phyloP scores from a whole-genome alignment of 306 rosid species.

The Prunus campanulata region DNA sequence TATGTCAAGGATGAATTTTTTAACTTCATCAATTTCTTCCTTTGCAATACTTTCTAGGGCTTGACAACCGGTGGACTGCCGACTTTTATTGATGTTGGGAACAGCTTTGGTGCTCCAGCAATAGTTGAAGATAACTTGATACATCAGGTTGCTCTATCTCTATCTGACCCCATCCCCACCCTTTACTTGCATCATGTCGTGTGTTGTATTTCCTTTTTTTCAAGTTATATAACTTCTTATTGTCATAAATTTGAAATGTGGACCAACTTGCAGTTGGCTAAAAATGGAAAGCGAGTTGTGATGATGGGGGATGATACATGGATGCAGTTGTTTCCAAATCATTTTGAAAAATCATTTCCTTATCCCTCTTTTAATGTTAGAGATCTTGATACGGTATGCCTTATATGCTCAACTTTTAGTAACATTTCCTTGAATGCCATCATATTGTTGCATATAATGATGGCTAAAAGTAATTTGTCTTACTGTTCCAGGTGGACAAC shows the following conservation, averaged over 20 bases:
- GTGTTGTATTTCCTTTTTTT: not conserved
- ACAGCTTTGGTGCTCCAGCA: conserved; percentile 92
- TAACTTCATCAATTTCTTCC: not conserved
- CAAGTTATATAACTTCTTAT: not conserved
- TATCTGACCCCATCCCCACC: conserved; percentile 7
- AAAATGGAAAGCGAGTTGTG: conserved; percentile 84
- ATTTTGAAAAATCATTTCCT: conserved; percentile 74
- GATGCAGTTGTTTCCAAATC: conserved; percentile 88
- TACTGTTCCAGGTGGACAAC: conserved; percentile 72
- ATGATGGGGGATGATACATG: conserved; percentile 99
- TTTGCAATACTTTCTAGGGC: conserved; percentile 46
- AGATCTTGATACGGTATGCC: conserved; percentile 87
- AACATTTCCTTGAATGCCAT: conserved; percentile 11
- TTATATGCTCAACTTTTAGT: conserved; percentile 1
- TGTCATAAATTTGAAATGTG: conserved; percentile 15
- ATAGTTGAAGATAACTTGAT: conserved; percentile 15
- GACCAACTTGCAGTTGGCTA: conserved; percentile 59
- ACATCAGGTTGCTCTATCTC: not conserved
- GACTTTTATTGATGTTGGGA: conserved; percentile 95
- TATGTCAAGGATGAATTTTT: not conserved
- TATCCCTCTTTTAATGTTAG: conserved; percentile 94
- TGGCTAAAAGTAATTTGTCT: conserved; percentile 3
- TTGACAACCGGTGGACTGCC: conserved; percentile 97
- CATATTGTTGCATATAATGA: conserved; percentile 14
- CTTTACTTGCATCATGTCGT: not conserved